Evolutionary conservation across 179 eudicot species (phyloP), one percentile per base, ranked within the genome.

Genomic region (Silene vulgaris): DNA sequence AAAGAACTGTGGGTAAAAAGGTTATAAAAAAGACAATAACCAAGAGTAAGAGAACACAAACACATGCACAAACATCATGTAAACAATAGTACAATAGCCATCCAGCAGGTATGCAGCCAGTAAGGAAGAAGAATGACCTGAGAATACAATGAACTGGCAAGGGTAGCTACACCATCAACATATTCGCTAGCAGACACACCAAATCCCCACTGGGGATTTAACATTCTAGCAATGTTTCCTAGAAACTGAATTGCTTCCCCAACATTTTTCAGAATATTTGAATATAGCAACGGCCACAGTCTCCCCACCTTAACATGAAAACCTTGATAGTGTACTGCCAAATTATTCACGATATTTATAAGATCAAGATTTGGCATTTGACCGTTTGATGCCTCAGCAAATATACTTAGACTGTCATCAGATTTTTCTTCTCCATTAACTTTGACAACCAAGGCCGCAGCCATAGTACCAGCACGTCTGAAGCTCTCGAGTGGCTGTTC

Each of bases 311-410:
- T 83, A 73, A 92, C 97, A 73, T 73, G 85, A 77, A 90, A 83
- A 75, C 97, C 90, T 61, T 92, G 97, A 68, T 90, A 86, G 76
- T 95, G 95, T 59, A 88, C 97, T 14, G 97, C 99, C 83, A 95
- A 82, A 84, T 90, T 90, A 84, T 90, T 86, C 71, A 90, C 97
- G 74, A 92, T 85, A 77, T 92, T 95, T 71, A 95, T 89, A 76
- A 95, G 96, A 80, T 95, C 99, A 71, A 95, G 89, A 80, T 95
- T 95, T 79, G 99, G 99, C 99, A 95, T 95, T 73, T 95, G 99
- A 69, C 97, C 99, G 71, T 95, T 95, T 76, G 97, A 88, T 72
- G 99, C 99, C 86, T 95, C 99, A 20, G 99, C 93, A 86, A 83
- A 90, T 52, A 92, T 88, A 66, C 82, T 88, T 50, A 95, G 87